phyloP scores from a whole-genome alignment of 441 rosid genomes.

The Aquilaria agallochum region DNA sequence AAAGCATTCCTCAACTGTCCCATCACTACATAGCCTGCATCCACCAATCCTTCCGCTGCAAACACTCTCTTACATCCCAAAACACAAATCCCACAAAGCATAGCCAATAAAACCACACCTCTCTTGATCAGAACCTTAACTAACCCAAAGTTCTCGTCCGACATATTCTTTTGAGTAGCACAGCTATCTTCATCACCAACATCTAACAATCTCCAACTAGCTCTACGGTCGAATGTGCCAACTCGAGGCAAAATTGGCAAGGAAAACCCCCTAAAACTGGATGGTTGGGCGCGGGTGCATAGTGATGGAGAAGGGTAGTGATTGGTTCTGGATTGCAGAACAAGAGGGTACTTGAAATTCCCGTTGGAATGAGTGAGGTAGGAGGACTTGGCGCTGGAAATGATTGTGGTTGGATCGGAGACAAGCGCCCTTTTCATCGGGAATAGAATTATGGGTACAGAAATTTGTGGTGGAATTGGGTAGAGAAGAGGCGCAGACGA shows the following conservation, averaged over 20 bases:
- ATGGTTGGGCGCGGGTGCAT: constrained; percentile 18
- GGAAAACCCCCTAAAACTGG: constrained; percentile 18
- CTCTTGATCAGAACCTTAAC: constrained; percentile 41
- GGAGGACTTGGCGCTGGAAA: constrained; percentile 29
- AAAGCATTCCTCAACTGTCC: constrained; percentile 72
- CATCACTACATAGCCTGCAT: constrained; percentile 80
- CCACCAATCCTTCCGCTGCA: constrained; percentile 66
- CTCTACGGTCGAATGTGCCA: constrained; percentile 25
- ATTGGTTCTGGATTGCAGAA: constrained; percentile 24
- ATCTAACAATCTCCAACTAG: constrained; percentile 24
- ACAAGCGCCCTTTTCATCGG: constrained; percentile 53
- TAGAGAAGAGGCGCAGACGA: too few relatives aligned
- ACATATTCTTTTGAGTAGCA: constrained; percentile 15
- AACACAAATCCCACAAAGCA: constrained; percentile 58
- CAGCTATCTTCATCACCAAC: constrained; percentile 31
- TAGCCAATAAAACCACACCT: constrained; percentile 57
- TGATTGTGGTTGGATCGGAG: constrained; percentile 40
- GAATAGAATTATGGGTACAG: neutral
- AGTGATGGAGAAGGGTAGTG: constrained; percentile 21
- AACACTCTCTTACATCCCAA: constrained; percentile 61
- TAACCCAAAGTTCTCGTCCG: constrained; percentile 26
- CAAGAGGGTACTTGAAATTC: constrained; percentile 31
- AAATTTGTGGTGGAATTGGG: neutral
- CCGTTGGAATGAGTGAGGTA: constrained; percentile 31
- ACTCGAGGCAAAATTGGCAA: constrained; percentile 21